Base-by-base conservation (phyloP, 179 eudicot species). In the Carnegiea gigantea region DNA sequence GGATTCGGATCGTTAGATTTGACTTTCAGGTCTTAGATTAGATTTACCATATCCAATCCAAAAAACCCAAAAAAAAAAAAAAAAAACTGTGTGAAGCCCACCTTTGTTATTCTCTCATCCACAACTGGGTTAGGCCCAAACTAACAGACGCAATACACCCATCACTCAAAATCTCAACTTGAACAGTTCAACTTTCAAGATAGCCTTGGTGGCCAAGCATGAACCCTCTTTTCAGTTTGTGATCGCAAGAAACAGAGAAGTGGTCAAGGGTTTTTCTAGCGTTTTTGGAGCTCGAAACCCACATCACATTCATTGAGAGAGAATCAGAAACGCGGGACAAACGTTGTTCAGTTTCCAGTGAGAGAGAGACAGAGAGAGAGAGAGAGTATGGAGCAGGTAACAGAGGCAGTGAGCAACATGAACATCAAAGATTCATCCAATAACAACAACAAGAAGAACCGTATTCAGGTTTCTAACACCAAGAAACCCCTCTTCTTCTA, bases 391-490 rank as follows among this genome's bases (percentile, higher is more conserved):
- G 97, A 92, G 73, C 93, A 87, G 60, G 84, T 91, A 8, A 86
- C 92, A 0, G 93, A 89, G 21, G 89, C 83, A 81, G 88, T 92
- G 24, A 88, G 38, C 83, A 91, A 88, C 82, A 77, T 92, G 2
- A 87, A 26, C 83, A 87, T 94, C 77, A 80, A 78, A 36, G 94
- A 92, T 60, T 81, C 90, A 70, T 82, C 87, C 23, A 82, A 86
- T 75, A 80, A 84, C 70, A 64, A 84, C 70, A 64, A 62, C 70
- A 84, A 89, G 86, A 92, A 89, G 84, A 93, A 94, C 57, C 93
- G 97, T n/a, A 94, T 94, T 85, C 98, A 94, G 75, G 98, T 93
- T 68, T 93, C 98, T 86, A 93, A 93, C 82, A 92, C 98, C 73
- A 92, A 93, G 79, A 91, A 91, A 67, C 94, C 88, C 53, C 91